Conservation (phyloP, 305 asterid species). For the Fraxinus platypoda region DNA sequence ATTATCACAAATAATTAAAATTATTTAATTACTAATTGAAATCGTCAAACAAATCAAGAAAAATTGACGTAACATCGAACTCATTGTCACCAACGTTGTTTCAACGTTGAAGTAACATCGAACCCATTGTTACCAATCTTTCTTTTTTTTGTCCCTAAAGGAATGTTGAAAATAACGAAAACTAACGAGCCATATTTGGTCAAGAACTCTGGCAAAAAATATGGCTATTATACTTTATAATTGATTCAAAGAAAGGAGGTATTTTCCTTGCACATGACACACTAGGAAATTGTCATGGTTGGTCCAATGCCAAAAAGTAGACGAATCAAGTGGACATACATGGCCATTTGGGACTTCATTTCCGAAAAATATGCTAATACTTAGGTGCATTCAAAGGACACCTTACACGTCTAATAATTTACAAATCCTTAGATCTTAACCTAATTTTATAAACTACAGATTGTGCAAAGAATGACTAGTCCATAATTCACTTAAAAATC, state of each 20-base stretch:
- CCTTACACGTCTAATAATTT: neutral
- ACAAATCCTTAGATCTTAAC: neutral
- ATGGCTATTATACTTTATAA: no score
- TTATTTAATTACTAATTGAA: no score
- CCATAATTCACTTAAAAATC: conserved; percentile 36
- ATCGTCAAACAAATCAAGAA: neutral
- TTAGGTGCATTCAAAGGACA: neutral
- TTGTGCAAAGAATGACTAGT: neutral
- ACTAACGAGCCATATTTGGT: no score
- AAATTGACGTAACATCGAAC: no score
- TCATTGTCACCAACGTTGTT: no score
- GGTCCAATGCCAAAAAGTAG: neutral
- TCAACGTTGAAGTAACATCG: no score
- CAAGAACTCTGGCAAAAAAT: no score
- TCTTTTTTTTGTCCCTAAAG: no score
- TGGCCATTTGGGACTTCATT: neutral
- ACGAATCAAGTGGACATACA: neutral
- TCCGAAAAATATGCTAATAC: neutral
- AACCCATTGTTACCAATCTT: no score
- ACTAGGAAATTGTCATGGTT: neutral
- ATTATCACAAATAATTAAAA: no score
- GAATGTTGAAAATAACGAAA: no score
- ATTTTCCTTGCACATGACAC: neutral
- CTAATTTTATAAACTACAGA: neutral
- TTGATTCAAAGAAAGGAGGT: no score